Evolutionary conservation across 179 eudicot genomes (phyloP), one percentile per base, ranked within the genome.

Genomic region (Beta corolliflora): DNA sequence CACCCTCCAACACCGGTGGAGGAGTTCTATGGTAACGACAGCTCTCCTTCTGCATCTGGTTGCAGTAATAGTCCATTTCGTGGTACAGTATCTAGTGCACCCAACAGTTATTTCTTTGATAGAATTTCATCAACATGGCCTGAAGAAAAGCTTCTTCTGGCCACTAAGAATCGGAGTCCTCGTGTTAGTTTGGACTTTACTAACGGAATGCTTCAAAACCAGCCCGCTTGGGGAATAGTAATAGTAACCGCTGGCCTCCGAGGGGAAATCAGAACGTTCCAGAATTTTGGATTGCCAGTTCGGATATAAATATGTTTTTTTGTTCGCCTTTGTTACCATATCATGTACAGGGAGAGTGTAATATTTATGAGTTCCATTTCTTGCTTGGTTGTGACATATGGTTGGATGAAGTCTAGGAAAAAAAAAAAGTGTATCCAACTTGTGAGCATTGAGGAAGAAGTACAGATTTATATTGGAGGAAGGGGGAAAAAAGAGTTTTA

Each of bases 101-200:
- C 90, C 60, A 91, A 91, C 76, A 85, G 90, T 79, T 95, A 92
- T 89, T 85, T 94, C 85, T 92, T 90, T 71, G 99, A 94, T 79
- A 90, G 92, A 86, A 86, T 93, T 45, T 87, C 97, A 14, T 92
- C 92, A 11, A 94, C 98, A 29, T 95, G 99, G 99, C 99, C 99
- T 0, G 98, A 95, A 88, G 99, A 95, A 78, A 95, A 91, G 79
- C 94, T 93, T 81, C 59, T 87, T 69, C 79, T 83, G 67, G 89
- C 91, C 71, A 61, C 84, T 21, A 91, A 88, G 87, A 88, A 80
- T 45, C 88, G 84, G 12, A 90, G 92, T 77, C 94, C 99, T 58
- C 94, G 90, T 10, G 81, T 80, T 0, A 94, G 98, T 81, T 86
- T 87, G 78, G 99, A 96, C 83, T 89, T 88, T 70, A 79, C 94